Evolutionary conservation across 306 rosid genomes (phyloP), one percentile per base, ranked within the genome.

Genomic region (Prunus salicina): DNA sequence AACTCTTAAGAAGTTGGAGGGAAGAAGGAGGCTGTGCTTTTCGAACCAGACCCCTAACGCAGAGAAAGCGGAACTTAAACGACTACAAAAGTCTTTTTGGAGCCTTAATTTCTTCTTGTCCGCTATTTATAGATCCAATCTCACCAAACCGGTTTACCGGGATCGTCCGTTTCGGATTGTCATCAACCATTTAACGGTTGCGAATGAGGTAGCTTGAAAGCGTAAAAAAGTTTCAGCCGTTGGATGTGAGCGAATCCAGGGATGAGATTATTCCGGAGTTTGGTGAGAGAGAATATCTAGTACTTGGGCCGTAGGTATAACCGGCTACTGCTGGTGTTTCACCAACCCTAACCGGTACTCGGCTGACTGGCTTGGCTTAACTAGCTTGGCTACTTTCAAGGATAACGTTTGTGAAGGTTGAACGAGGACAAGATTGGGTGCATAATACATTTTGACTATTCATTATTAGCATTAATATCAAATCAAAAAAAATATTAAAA

Each of bases 341-440:
- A 84, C 97, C 90, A 76, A 86, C 82, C 76, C 74, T 52, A 74
- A 45, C 75, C 84, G 79, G 91, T 80, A 8, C 6, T 60, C 74
- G 79, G 79, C 79, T 70, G 32, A 43, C 12, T 11, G 32, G 72
- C 11, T 71, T 69, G 81, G 78, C 81, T 81, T 38, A 38, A 38
- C 4, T 11, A 41, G 78, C 60, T 66, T 32, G 57, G 84, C 74
- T 71, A 38, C 8, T 5, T 19, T 16, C 3, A 2, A 12, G 10
- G 51, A 55, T 5, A 16, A 3, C 34, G 15, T 27, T 4, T 24
- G 4, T 0, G 30, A 5, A 24, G 2, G 32, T 71, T 75, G 66
- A 73, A 70, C 14, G 14, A 60, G 25, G 76, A 75, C 84, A 0
- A 2, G 6, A 75, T 50, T 1, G 0, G n/a, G 66, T 7, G 11